Conservation (phyloP, 192 early-diverging fungal species). For the Mortierella claussenii region DNA sequence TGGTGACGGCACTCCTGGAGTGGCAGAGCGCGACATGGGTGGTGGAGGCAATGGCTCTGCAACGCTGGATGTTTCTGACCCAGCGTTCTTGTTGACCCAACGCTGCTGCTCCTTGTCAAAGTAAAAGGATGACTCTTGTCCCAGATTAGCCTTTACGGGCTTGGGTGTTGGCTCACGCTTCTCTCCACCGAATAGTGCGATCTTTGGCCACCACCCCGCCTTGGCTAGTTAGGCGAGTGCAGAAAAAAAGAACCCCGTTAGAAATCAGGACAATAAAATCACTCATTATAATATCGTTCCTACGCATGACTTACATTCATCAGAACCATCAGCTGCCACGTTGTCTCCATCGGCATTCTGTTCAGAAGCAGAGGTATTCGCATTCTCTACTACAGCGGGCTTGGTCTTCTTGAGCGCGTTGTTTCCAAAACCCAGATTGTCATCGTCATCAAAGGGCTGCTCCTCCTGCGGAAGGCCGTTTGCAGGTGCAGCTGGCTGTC, state of each 20-base stretch:
- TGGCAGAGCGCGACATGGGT: constrained; percentile 31
- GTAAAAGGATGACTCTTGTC: constrained; percentile 83
- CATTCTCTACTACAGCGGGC: constrained; percentile 14
- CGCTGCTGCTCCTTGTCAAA: constrained; percentile 88
- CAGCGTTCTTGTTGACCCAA: constrained; percentile 85
- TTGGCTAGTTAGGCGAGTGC: constrained; percentile 31
- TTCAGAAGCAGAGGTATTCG: background rate
- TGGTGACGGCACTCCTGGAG: no score
- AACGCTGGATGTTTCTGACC: constrained; percentile 3
- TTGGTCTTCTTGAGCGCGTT: constrained; percentile 53
- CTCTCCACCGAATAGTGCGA: constrained; percentile 39
- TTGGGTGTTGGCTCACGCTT: constrained; percentile 46
- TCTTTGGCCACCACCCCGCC: constrained; percentile 43
- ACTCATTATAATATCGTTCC: no score
- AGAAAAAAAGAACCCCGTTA: background rate
- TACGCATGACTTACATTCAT: constrained; percentile 37
- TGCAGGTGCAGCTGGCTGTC: constrained; percentile 21
- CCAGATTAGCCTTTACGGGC: constrained; percentile 85
- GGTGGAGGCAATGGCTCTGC: constrained; percentile 36
- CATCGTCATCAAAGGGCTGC: constrained; percentile 59
- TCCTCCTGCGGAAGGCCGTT: constrained; percentile 23
- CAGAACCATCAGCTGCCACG: constrained; percentile 25
- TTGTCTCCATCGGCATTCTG: constrained; percentile 7
- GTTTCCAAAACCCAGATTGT: constrained; percentile 73
- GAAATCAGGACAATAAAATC: background rate